Evolutionary conservation across 2,329 filamentous ascomycete genomes (phyloP).

Genomic region (Verticillium longisporum): DNA sequence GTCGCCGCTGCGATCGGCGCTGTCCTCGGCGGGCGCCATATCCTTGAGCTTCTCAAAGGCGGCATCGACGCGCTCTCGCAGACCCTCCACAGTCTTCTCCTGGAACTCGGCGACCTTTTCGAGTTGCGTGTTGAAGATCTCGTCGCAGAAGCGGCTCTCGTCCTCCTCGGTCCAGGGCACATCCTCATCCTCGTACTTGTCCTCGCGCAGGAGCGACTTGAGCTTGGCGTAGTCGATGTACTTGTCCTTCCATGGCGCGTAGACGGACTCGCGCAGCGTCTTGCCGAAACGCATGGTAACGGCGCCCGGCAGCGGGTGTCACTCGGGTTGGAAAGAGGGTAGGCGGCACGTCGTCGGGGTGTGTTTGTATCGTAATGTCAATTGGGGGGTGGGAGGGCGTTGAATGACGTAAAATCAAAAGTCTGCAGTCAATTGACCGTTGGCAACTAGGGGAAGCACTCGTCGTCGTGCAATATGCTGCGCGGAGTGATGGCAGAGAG

Average conservation of each 20-base stretch:
- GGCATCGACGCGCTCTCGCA: slow-evolving; percentile 47
- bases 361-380: no score
- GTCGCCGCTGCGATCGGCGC: slow-evolving; percentile 32
- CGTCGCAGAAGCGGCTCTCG: slow-evolving; percentile 88
- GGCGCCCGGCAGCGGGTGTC: neutral
- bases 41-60: slow-evolving; percentile 70
- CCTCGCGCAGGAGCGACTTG: slow-evolving; percentile 80
- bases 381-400: no score
- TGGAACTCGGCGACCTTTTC: slow-evolving; percentile 94
- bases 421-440: neutral
- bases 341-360: neutral
- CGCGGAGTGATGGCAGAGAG: neutral
- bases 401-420: neutral
- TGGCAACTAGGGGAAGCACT: neutral
- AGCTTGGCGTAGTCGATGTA: slow-evolving; percentile 96
- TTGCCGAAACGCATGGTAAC: slow-evolving; percentile 82
- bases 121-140: slow-evolving; percentile 88
- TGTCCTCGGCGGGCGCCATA: slow-evolving; percentile 62
- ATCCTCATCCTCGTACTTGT: slow-evolving; percentile 52
- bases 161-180: slow-evolving; percentile 86
- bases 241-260: slow-evolving; percentile 82
- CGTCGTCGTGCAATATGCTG: neutral
- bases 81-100: slow-evolving; percentile 59
- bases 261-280: slow-evolving; percentile 73
- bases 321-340: neutral